These are phyloP conservation scores for Metroxylon sagu DNA, from an alignment of 176 grass and related monocot genomes.

Conservation along the genomic window DNA sequence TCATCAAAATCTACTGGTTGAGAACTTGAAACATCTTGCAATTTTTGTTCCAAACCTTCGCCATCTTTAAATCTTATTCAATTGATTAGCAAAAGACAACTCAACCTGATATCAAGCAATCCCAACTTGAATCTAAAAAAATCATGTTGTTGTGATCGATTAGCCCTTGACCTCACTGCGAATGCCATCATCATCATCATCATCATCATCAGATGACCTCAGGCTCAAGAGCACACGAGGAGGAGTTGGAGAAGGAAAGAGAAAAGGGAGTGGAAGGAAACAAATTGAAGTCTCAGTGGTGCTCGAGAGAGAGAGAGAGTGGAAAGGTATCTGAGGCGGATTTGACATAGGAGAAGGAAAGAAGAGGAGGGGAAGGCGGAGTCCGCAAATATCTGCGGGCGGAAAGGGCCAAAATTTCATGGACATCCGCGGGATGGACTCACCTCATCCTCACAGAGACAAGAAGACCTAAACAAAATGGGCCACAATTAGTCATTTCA, in stretches of 20 bases:
- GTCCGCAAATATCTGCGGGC: constrained; percentile 24
- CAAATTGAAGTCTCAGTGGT: too few species aligned
- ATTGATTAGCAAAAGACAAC: too few species aligned
- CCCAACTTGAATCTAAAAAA: too few species aligned
- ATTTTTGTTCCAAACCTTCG: too few species aligned
- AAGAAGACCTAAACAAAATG: too few species aligned
- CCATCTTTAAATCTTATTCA: too few species aligned
- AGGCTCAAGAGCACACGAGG: neutral
- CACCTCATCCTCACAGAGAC: constrained; percentile 10
- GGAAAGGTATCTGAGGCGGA: constrained; percentile 23
- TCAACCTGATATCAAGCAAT: too few species aligned
- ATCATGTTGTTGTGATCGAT: too few species aligned
- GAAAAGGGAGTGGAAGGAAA: neutral
- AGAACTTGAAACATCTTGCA: too few species aligned
- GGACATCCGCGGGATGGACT: constrained; percentile 2
- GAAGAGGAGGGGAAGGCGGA: neutral
- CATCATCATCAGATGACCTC: neutral
- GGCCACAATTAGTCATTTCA: too few species aligned
- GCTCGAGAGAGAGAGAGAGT: neutral
- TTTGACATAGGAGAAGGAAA: constrained; percentile 1
- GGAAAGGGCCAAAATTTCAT: constrained; percentile 23
- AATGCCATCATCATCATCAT: neutral
- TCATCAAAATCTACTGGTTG: too few species aligned
- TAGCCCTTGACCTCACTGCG: constrained; percentile 18
- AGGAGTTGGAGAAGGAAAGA: constrained; percentile 1